Evolutionary conservation across 148 eudicot species (phyloP).

Genomic region (Simmondsia chinensis): DNA sequence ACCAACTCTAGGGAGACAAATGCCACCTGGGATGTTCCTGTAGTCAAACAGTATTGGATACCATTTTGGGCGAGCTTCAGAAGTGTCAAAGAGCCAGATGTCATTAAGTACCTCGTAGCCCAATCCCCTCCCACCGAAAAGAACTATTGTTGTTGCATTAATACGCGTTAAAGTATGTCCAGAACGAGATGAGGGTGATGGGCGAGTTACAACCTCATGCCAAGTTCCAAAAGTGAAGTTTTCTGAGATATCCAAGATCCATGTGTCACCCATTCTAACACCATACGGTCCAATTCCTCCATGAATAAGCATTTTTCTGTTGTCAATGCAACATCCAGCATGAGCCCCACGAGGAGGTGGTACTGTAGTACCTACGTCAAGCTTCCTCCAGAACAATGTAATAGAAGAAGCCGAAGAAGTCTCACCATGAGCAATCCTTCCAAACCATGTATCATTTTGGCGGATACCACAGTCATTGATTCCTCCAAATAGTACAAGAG

Average conservation of each 20-base stretch:
- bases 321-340: slow-evolving; percentile 72
- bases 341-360: slow-evolving; percentile 99
- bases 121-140: slow-evolving; percentile 85
- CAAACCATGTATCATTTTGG: slow-evolving; percentile 93
- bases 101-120: slow-evolving; percentile 81
- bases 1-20: slow-evolving; percentile 78
- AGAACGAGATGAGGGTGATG: slow-evolving; percentile 74
- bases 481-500: slow-evolving; percentile 80
- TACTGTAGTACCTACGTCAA: slow-evolving; percentile 50
- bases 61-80: slow-evolving; percentile 57
- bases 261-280: slow-evolving; percentile 75
- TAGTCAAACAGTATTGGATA: slow-evolving; percentile 39
- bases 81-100: slow-evolving; percentile 68
- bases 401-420: slow-evolving; percentile 21
- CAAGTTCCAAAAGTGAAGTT: slow-evolving; percentile 55
- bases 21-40: slow-evolving; percentile 42
- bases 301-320: slow-evolving; percentile 64
- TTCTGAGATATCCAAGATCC: slow-evolving; percentile 82
- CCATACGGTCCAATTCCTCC: slow-evolving; percentile 92
- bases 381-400: slow-evolving; percentile 61
- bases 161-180: slow-evolving; percentile 76
- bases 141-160: slow-evolving; percentile 39
- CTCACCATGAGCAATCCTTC: slow-evolving; percentile 29
- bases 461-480: slow-evolving; percentile 86
- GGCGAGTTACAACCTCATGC: slow-evolving; percentile 47